These are phyloP conservation scores for Trichosporon sp. DNA, from an alignment of 1,284 basidiomycete species.

Conservation along the genomic window DNA sequence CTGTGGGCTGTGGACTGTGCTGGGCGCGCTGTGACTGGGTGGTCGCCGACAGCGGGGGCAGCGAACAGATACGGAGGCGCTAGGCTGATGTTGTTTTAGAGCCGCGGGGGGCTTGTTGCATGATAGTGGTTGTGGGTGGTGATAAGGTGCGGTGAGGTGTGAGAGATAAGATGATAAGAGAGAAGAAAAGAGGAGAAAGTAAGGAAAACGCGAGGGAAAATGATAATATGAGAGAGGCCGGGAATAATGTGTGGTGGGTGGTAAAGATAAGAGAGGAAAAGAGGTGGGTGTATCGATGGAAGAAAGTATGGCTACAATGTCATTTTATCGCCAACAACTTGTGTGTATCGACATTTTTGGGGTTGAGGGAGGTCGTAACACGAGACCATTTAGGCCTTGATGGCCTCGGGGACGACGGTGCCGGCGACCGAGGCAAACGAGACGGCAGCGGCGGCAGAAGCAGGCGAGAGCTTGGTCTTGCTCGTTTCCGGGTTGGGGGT, in stretches of 20 bases:
- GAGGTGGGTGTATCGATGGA: not conserved
- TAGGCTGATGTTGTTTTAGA: not conserved
- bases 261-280: not conserved
- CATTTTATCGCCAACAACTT: not conserved
- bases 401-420: slow-evolving; percentile 29
- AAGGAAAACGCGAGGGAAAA: not conserved
- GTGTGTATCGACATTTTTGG: not conserved
- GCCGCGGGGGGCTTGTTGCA: slow-evolving; percentile 4
- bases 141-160: not conserved
- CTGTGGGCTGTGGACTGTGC: not conserved
- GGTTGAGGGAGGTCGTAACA: not conserved
- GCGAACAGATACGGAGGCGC: too few species aligned
- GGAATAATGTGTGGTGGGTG: not conserved
- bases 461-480: slow-evolving; percentile 17
- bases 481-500: slow-evolving; percentile 22
- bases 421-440: slow-evolving; percentile 41
- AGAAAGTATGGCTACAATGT: slow-evolving; percentile 1
- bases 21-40: not conserved
- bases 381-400: slow-evolving; percentile 36
- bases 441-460: slow-evolving; percentile 21
- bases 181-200: not conserved
- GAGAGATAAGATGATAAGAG: not conserved
- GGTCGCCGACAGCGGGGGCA: not conserved
- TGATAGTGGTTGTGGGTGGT: slow-evolving; percentile 3
- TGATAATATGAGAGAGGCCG: not conserved